phyloP scores from a whole-genome alignment of 371 early-diverging fungal species.

The Dinochytrium kinnereticum region DNA sequence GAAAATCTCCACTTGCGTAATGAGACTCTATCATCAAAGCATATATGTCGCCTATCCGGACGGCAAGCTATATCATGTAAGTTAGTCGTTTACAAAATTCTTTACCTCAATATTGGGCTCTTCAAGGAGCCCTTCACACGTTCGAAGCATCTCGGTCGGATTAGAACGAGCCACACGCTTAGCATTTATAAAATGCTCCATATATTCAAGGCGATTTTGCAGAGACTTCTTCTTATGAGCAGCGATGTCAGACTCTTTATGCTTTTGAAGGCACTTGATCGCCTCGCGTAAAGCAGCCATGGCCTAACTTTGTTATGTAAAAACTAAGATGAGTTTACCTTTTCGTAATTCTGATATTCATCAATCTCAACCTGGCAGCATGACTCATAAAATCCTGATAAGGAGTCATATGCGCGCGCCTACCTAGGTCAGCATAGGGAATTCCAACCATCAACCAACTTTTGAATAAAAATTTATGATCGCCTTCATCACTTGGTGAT shows the following conservation, averaged over 20 bases:
- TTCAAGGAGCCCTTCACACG: constrained; percentile 49
- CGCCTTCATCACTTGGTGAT: constrained; percentile 50
- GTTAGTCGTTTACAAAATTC: not conserved
- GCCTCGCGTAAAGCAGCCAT: constrained; percentile 53
- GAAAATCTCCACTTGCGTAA: constrained; percentile 40
- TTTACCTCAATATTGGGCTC: constrained; percentile 52
- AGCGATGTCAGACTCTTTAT: constrained; percentile 23
- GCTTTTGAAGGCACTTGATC: constrained; percentile 40
- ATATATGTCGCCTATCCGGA: constrained; percentile 59
- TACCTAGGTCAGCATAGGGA: too few relatives aligned
- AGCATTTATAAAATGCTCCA: constrained; percentile 49
- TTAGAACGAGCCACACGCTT: constrained; percentile 30
- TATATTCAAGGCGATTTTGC: constrained; percentile 29
- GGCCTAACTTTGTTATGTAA: constrained; percentile 34
- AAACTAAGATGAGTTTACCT: constrained; percentile 32
- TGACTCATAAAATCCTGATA: constrained; percentile 55
- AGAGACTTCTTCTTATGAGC: constrained; percentile 26
- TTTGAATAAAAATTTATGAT: constrained; percentile 63
- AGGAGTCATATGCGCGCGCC: constrained; percentile 53
- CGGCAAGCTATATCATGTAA: constrained; percentile 27
- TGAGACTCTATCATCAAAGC: constrained; percentile 55
- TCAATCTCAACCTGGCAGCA: constrained; percentile 62
- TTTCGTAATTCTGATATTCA: constrained; percentile 64
- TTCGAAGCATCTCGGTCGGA: constrained; percentile 34
- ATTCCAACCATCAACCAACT: constrained; percentile 28